These are phyloP conservation scores for Schoenoplectus triqueter DNA, from an alignment of 202 grass and related monocot genomes.

Conservation along the genomic window DNA sequence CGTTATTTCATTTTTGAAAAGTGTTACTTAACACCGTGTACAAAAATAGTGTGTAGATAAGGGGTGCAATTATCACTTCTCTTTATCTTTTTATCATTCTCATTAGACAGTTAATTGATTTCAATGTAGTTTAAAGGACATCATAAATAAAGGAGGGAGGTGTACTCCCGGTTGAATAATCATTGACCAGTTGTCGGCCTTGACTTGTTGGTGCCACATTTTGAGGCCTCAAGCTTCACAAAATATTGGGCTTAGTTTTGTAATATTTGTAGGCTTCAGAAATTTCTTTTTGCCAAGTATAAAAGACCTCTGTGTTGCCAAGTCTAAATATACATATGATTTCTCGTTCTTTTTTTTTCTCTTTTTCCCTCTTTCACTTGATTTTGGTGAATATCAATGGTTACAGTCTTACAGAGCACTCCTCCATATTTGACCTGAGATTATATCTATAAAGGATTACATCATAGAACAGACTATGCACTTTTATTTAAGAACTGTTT, in stretches of 20 bases:
- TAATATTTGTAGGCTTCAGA: background rate
- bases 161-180: too few relatives aligned
- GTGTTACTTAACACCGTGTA: too few relatives aligned
- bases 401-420: too few relatives aligned
- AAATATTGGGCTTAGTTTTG: background rate
- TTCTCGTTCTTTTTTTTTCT: background rate
- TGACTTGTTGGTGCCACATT: background rate
- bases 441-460: background rate
- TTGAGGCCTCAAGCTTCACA: background rate
- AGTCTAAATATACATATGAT: background rate
- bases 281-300: background rate
- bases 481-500: conserved; percentile 2
- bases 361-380: background rate
- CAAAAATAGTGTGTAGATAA: too few relatives aligned
- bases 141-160: too few relatives aligned
- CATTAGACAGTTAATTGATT: too few relatives aligned
- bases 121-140: too few relatives aligned
- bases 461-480: background rate
- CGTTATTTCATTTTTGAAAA: too few relatives aligned
- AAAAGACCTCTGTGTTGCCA: background rate
- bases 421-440: background rate
- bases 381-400: background rate
- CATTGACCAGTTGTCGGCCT: background rate
- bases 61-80: too few relatives aligned
- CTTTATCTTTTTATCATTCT: too few relatives aligned